Percentiles rank a stretch among this genome's conserved stretches.
Conservation (phyloP, 202 grass and related monocot species). For the Cymbopogon flexuosus region DNA sequence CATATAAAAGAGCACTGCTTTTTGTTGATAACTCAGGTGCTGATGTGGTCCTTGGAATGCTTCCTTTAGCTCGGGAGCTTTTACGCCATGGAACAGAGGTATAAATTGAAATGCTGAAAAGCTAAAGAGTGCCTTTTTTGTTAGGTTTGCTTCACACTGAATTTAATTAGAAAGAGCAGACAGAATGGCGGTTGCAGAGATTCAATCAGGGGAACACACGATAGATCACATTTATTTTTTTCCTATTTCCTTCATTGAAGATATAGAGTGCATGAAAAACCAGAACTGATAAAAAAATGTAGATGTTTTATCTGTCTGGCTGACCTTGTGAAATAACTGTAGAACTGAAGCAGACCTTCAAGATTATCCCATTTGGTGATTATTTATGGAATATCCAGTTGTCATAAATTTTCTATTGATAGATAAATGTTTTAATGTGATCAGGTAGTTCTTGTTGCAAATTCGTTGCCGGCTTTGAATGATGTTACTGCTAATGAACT, state of each 20-base stretch:
- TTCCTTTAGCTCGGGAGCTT: slow-evolving; percentile 88
- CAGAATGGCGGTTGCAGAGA: not conserved
- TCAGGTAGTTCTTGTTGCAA: slow-evolving; percentile 93
- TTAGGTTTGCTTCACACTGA: slow-evolving; percentile 1
- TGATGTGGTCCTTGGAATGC: slow-evolving; percentile 97
- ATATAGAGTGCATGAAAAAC: not conserved
- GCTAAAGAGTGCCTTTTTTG: not conserved
- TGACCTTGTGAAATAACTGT: slow-evolving; percentile 7
- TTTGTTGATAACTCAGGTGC: slow-evolving; percentile 98
- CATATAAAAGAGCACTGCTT: slow-evolving; percentile 92
- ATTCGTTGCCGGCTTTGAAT: slow-evolving; percentile 92
- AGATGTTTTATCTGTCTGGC: not conserved
- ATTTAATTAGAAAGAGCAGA: slow-evolving; percentile 26
- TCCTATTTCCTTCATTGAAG: not conserved
- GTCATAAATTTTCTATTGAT: not conserved
- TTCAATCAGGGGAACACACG: not conserved
- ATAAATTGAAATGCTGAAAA: not conserved
- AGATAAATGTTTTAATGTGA: not conserved
- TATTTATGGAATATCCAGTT: not conserved
- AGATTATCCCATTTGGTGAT: not conserved
- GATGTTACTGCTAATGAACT: slow-evolving; percentile 92
- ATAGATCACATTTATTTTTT: not conserved
- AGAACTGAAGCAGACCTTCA: not conserved
- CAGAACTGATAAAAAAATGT: slow-evolving; percentile 1
- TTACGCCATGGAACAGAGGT: slow-evolving; percentile 85